Percentiles rank a stretch among this genome's conserved stretches.
phyloP scores from a whole-genome alignment of 2,329 filamentous ascomycete genomes.

The Laburnicola sp. region DNA sequence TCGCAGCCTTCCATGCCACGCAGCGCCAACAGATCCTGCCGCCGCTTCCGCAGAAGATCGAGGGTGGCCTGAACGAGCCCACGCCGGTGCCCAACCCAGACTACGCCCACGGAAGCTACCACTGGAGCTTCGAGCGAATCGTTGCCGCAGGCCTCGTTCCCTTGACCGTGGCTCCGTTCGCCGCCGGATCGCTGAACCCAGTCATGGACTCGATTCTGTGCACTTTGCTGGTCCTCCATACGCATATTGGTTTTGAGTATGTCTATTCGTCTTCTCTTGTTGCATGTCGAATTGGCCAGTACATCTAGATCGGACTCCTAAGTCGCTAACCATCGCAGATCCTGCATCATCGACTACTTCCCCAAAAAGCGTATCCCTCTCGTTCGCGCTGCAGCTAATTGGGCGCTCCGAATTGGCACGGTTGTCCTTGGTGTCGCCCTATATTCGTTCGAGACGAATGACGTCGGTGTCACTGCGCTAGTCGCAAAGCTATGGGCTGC shows the following conservation, averaged over 20 bases:
- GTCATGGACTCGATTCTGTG: constrained; percentile 83
- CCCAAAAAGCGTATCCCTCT: constrained; percentile 71
- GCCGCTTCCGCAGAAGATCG: constrained; percentile 80
- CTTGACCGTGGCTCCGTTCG: constrained; percentile 87
- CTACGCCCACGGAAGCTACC: constrained; percentile 89
- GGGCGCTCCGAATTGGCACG: constrained; percentile 78
- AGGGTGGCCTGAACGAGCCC: constrained; percentile 85
- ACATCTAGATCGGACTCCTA: background rate
- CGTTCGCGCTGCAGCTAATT: constrained; percentile 68
- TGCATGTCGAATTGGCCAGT: too few relatives aligned
- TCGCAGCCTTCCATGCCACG: constrained; percentile 86
- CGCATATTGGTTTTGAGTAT: constrained; percentile 90
- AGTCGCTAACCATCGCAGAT: constrained; percentile 44
- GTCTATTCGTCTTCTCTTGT: constrained; percentile 26
- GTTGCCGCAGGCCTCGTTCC: constrained; percentile 82
- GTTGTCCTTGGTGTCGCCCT: constrained; percentile 81
- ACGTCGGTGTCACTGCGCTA: constrained; percentile 89
- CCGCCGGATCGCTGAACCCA: constrained; percentile 87
- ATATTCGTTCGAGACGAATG: constrained; percentile 99
- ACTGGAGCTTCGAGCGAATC: constrained; percentile 93
- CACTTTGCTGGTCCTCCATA: constrained; percentile 82
- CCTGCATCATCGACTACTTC: constrained; percentile 88
- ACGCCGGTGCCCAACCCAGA: constrained; percentile 71
- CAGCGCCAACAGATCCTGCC: constrained; percentile 76
- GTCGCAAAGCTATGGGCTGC: constrained; percentile 90